Evolutionary conservation across 1,284 basidiomycete genomes (phyloP).

Genomic region (Leccinum fuscescens): DNA sequence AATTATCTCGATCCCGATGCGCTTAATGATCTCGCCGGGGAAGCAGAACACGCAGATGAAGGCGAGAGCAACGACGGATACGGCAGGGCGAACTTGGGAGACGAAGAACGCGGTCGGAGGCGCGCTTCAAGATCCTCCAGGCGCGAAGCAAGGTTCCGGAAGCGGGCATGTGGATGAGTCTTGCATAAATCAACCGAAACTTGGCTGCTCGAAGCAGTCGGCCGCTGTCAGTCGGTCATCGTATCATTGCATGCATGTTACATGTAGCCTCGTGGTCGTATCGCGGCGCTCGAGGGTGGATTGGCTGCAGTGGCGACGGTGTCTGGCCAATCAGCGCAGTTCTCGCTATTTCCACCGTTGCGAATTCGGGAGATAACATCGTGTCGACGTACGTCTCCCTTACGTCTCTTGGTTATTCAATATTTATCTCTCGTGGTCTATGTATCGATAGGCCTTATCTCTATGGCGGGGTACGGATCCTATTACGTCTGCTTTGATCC

Average conservation of each 20-base stretch:
- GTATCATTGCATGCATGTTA: background rate
- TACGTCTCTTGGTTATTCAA: too few species aligned
- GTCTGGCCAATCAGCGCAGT: too few species aligned
- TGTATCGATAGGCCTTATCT: too few species aligned
- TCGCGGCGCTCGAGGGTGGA: too few species aligned
- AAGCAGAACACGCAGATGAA: slow-evolving; percentile 44
- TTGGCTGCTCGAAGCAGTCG: background rate
- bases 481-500: too few species aligned
- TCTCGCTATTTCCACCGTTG: too few species aligned
- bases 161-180: slow-evolving; percentile 76
- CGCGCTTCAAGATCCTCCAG: slow-evolving; percentile 67
- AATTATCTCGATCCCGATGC: slow-evolving; percentile 59
- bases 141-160: slow-evolving; percentile 58
- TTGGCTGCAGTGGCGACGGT: too few species aligned
- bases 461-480: too few species aligned
- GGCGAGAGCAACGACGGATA: slow-evolving; percentile 39
- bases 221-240: background rate
- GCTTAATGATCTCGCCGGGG: slow-evolving; percentile 53
- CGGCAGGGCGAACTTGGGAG: slow-evolving; percentile 16
- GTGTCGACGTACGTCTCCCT: too few species aligned
- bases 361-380: too few species aligned
- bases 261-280: background rate
- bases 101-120: slow-evolving; percentile 49
- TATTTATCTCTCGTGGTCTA: too few species aligned
- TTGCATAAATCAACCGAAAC: slow-evolving; percentile 40